Evolutionary conservation across 169 alveolate species (phyloP).

Genomic region (Cryptosporidium andersoni): DNA sequence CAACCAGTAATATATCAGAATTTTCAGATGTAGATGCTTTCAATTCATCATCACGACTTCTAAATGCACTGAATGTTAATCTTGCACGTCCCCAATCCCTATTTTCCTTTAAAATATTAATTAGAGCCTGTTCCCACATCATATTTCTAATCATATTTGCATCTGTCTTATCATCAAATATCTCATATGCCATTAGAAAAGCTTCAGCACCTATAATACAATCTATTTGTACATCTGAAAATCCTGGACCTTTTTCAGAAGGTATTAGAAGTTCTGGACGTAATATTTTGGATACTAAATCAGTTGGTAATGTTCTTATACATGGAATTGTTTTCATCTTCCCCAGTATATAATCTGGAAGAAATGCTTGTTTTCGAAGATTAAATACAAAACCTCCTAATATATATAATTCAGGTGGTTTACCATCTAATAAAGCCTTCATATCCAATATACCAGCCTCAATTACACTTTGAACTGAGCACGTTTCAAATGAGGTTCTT

Average conservation of each 20-base stretch:
- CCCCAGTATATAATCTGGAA: slow-evolving; percentile 78
- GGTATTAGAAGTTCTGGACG: slow-evolving; percentile 55
- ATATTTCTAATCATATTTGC: slow-evolving; percentile 73
- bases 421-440: slow-evolving; percentile 69
- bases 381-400: slow-evolving; percentile 78
- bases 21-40: slow-evolving; percentile 76
- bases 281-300: slow-evolving; percentile 69
- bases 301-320: slow-evolving; percentile 74
- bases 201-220: slow-evolving; percentile 76
- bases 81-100: slow-evolving; percentile 74
- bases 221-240: slow-evolving; percentile 74
- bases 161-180: slow-evolving; percentile 73
- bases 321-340: slow-evolving; percentile 74
- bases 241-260: slow-evolving; percentile 73
- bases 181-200: slow-evolving; percentile 75
- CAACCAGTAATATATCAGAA: slow-evolving; percentile 77
- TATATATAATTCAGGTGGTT: slow-evolving; percentile 77
- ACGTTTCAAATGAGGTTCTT: slow-evolving; percentile 75
- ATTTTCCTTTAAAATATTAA: slow-evolving; percentile 76
- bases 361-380: slow-evolving; percentile 75
- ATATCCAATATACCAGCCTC: slow-evolving; percentile 75
- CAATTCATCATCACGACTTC: slow-evolving; percentile 79
- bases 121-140: slow-evolving; percentile 77
- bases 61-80: slow-evolving; percentile 76
- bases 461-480: slow-evolving; percentile 74